Base-by-base conservation (phyloP, 768 basidiomycete species). In the Dentipellis fragilis region DNA sequence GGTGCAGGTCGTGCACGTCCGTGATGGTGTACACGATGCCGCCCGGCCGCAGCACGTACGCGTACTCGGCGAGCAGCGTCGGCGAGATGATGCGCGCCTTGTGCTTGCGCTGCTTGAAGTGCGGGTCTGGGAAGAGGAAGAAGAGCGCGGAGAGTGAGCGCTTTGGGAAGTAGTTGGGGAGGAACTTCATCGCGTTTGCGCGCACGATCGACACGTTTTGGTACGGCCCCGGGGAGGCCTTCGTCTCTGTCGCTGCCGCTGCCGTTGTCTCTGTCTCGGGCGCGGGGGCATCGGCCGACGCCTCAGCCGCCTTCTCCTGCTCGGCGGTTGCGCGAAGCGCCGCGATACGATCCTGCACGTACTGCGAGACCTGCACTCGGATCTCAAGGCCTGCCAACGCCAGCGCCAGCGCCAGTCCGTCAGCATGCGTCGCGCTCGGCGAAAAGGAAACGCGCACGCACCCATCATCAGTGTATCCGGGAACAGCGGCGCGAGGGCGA, bases 61-160 rank as follows among this genome's bases (percentile, higher is more conserved):
- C 95, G 62, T 99, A 99, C 67, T 99, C 96, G 22, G 96, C 93
- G 17, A 98, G 80, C 34, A 99, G 79, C n/a, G 95, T 94, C 6
- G 93, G 89, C 52, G 94, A 96, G 66, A 98, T 94, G 67, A 98
- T 98, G 66, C 96, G 86, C 1, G 95, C 95, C 73, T 99, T 99
- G 77, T 98, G 95, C 70, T 99, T 99, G 64, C 94, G 85, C 9
- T 81, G 78, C 69, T 99, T 98, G 80, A 99, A 99, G 69, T 98
- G 96, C 0, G 96, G 96, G 70, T 99, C 96, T 42, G 96, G 96
- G 72, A 98, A 99, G 57, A 98, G 80, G 75, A 99, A 98, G 73
- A 99, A 99, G 51, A 99, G 77, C 49, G 95, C 85, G 17, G 88
- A 85, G 38, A 99, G 76, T 59, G 95, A 95, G 56, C 85, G 85